These are phyloP conservation scores for Colletotrichum filicis DNA, from an alignment of 2,329 filamentous ascomycete species.

Conservation along the genomic window DNA sequence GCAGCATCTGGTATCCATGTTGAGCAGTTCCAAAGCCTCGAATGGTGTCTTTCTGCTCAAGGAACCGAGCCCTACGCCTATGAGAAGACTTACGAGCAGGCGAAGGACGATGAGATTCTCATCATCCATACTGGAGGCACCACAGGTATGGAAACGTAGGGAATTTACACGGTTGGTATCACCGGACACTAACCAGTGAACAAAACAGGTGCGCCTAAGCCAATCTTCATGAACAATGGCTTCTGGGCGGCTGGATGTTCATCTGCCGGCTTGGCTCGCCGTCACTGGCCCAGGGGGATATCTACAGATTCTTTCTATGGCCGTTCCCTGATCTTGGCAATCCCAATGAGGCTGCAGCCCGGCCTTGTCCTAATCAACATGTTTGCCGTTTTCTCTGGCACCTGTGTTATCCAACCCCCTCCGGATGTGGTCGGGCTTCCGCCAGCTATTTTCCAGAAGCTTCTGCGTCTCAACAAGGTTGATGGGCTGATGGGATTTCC, in stretches of 20 bases:
- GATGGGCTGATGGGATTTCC: too few species aligned
- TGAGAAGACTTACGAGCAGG: neutral
- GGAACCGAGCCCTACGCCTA: neutral
- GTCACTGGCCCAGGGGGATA: neutral
- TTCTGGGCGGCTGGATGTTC: neutral
- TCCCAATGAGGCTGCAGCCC: neutral
- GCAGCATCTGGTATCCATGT: too few species aligned
- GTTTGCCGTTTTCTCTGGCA: neutral
- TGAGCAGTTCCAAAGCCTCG: too few species aligned
- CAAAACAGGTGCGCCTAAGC: neutral
- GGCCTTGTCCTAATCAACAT: neutral
- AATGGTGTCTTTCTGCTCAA: too few species aligned
- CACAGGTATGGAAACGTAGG: neutral
- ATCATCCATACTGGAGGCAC: neutral
- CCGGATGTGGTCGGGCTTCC: neutral
- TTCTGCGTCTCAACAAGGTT: too few species aligned
- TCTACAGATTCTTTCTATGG: neutral
- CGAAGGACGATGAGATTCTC: neutral
- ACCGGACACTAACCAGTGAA: neutral
- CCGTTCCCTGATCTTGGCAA: neutral
- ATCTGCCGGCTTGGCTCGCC: neutral
- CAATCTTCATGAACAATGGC: neutral
- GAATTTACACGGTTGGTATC: too few species aligned
- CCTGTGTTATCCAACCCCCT: neutral
- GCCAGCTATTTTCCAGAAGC: too few species aligned